phyloP scores from a whole-genome alignment of 148 eudicot genomes.

The Nyssa sinensis region DNA sequence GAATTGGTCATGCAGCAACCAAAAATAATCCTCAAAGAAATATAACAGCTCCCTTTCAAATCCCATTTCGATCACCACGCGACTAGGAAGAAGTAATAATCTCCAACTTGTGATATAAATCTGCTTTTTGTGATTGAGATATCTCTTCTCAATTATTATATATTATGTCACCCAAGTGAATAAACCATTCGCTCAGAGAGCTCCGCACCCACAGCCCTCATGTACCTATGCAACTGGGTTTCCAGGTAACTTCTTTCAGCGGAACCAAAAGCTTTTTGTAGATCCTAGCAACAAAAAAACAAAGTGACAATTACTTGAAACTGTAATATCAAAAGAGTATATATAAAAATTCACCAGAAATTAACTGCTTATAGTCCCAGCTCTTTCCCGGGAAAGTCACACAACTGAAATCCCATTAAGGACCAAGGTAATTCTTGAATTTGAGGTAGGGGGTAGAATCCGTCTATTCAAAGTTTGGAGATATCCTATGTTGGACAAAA shows the following conservation, averaged over 20 bases:
- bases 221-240: conserved; percentile 49
- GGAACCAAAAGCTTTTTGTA: conserved; percentile 43
- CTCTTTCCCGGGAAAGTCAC: not conserved
- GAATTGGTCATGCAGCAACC: not conserved
- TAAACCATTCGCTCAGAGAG: conserved; percentile 74
- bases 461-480: not conserved
- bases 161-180: conserved; percentile 40
- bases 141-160: not conserved
- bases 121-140: conserved; percentile 4
- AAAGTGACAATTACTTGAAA: not conserved
- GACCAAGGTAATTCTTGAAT: not conserved
- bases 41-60: not conserved
- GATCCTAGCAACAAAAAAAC: conserved; percentile 47
- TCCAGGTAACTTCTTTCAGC: conserved; percentile 38
- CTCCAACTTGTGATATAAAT: not conserved
- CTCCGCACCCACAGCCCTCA: conserved; percentile 58
- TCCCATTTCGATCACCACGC: not conserved
- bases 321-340: not conserved
- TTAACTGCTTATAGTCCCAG: no score
- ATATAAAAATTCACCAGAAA: not conserved
- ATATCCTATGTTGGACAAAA: not conserved
- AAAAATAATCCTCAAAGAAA: not conserved
- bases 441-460: not conserved
- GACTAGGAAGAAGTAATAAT: not conserved
- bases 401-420: not conserved